A percentile compares a stretch with the other conserved stretches of the same genome.
Conservation (phyloP, 176 grass and related monocot species). For the Rhipidocladum racemiflorum region DNA sequence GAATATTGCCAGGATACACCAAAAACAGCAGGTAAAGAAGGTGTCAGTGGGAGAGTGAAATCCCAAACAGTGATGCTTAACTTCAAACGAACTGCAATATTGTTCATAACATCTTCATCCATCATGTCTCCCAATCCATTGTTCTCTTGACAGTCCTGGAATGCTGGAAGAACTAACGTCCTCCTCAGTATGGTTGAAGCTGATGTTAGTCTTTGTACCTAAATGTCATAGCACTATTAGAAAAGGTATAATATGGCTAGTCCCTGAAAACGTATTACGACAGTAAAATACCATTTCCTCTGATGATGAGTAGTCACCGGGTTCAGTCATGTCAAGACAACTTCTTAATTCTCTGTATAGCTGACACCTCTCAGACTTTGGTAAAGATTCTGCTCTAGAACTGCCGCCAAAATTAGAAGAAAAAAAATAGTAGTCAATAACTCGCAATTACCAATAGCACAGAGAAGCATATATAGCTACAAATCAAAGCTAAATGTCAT, state of each 20-base stretch:
- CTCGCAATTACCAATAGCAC: background rate
- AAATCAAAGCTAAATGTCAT: slow-evolving; percentile 21
- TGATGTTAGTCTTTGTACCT: slow-evolving; percentile 66
- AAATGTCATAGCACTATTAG: slow-evolving; percentile 40
- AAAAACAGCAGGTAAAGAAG: slow-evolving; percentile 97
- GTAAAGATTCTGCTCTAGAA: slow-evolving; percentile 47
- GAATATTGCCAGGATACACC: slow-evolving; percentile 76
- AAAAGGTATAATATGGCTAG: slow-evolving; percentile 26
- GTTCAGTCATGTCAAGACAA: slow-evolving; percentile 69
- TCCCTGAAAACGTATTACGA: slow-evolving; percentile 10
- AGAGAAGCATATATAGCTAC: slow-evolving; percentile 6
- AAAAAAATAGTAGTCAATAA: slow-evolving; percentile 10
- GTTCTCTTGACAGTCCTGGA: slow-evolving; percentile 64
- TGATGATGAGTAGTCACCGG: slow-evolving; percentile 57
- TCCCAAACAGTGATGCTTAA: slow-evolving; percentile 93
- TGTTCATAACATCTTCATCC: slow-evolving; percentile 90
- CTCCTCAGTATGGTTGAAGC: slow-evolving; percentile 59
- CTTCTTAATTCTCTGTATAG: slow-evolving; percentile 69
- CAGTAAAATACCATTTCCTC: slow-evolving; percentile 75
- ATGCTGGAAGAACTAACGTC: slow-evolving; percentile 55
- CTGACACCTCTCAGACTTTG: slow-evolving; percentile 69
- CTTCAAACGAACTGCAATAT: slow-evolving; percentile 74
- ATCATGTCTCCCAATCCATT: slow-evolving; percentile 75
- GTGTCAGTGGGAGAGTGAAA: slow-evolving; percentile 90
- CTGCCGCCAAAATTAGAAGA: slow-evolving; percentile 37